These are phyloP conservation scores for Fusarium heterosporum DNA, from an alignment of 2,329 filamentous ascomycete species.

Conservation along the genomic window DNA sequence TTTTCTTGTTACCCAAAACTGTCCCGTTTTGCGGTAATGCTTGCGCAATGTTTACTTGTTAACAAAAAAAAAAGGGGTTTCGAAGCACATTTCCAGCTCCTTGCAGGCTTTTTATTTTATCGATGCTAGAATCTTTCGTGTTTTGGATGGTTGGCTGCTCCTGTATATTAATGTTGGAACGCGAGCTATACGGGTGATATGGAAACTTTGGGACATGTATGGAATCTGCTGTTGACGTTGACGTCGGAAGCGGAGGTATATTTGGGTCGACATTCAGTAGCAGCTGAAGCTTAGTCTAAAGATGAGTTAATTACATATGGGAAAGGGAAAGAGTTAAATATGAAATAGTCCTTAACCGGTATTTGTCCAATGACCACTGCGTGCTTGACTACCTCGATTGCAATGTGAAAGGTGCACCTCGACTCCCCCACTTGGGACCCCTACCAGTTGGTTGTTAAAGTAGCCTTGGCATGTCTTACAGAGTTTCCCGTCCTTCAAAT, in stretches of 20 bases:
- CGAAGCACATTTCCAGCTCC: conserved; percentile 6
- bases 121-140: conserved; percentile 1
- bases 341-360: conserved; percentile 11
- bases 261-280: not conserved
- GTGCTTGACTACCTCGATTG: conserved; percentile 4
- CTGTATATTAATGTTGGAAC: conserved; percentile 40
- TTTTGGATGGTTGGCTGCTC: conserved; percentile 8
- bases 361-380: conserved; percentile 8
- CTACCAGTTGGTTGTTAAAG: too few relatives aligned
- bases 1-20: conserved; percentile 19
- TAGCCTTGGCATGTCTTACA: too few relatives aligned
- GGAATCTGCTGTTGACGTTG: conserved; percentile 2
- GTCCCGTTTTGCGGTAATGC: conserved; percentile 8
- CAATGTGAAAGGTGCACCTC: not conserved
- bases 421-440: too few relatives aligned
- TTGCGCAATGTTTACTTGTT: conserved; percentile 5
- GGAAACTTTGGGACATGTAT: not conserved
- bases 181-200: not conserved
- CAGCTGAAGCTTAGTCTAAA: not conserved
- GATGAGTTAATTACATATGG: conserved; percentile 31
- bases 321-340: conserved; percentile 16
- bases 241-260: conserved; percentile 2
- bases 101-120: conserved; percentile 6
- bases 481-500: too few relatives aligned
- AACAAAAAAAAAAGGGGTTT: conserved; percentile 1